Percentiles rank a stretch among this genome's conserved stretches.
Conservation (phyloP, 352 stramenopile species). For the Albugo candida region DNA sequence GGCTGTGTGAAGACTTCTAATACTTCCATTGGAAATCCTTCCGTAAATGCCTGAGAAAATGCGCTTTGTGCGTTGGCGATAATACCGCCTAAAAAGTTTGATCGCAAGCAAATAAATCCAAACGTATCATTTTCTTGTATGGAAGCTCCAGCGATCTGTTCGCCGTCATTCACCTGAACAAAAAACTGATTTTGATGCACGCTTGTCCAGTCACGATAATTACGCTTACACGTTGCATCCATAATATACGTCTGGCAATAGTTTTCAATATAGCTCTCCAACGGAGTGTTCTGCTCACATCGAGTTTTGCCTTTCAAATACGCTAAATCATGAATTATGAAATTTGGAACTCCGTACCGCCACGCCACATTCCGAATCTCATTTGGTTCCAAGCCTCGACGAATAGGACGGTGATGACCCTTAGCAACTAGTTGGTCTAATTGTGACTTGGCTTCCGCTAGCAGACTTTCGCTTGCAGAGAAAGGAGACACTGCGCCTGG, state of each 20-base stretch:
- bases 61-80: conserved; percentile 16
- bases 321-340: conserved; percentile 47
- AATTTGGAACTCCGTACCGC: conserved; percentile 49
- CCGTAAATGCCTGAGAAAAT: conserved; percentile 38
- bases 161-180: conserved; percentile 52
- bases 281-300: conserved; percentile 26
- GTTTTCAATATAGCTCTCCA: conserved; percentile 52
- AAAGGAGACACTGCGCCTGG: conserved; percentile 41
- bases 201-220: conserved; percentile 38
- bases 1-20: conserved; percentile 59
- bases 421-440: conserved; percentile 24
- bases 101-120: conserved; percentile 28
- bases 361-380: conserved; percentile 16
- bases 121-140: conserved; percentile 50
- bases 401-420: conserved; percentile 13
- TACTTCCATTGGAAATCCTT: conserved; percentile 66
- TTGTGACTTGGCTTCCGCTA: conserved; percentile 33
- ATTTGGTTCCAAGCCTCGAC: conserved; percentile 11
- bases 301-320: conserved; percentile 41
- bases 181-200: conserved; percentile 37
- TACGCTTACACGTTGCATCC: conserved; percentile 49
- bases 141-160: conserved; percentile 14
- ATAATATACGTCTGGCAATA: conserved; percentile 64
- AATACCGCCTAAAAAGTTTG: conserved; percentile 1
- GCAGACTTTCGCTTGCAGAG: conserved; percentile 34